These are phyloP conservation scores for Thielaviopsis populi DNA, from an alignment of 2,329 filamentous ascomycete species.

Conservation along the genomic window DNA sequence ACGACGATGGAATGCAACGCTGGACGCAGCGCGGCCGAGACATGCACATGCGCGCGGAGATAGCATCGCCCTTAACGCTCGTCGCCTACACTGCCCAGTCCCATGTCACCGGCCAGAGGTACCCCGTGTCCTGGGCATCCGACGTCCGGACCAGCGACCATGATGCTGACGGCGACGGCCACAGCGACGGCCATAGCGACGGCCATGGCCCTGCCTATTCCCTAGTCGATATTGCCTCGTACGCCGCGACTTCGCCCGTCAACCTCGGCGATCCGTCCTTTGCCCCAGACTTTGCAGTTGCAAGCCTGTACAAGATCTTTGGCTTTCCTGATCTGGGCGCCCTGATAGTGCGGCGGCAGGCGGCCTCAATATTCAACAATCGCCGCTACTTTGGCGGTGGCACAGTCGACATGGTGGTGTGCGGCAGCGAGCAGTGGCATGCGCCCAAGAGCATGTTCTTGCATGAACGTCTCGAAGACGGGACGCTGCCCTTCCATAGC, in stretches of 20 bases:
- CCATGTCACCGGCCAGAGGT: constrained; percentile 51
- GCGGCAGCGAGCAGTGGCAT: constrained; percentile 25
- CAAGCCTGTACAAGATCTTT: constrained; percentile 53
- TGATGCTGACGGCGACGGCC: constrained; percentile 12
- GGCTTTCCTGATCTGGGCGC: constrained; percentile 51
- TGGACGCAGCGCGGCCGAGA: constrained; percentile 25
- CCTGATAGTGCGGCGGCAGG: constrained; percentile 40
- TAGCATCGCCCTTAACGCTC: constrained; percentile 20
- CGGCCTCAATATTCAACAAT: constrained; percentile 38
- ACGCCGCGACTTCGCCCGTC: constrained; percentile 46
- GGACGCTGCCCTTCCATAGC: constrained; percentile 49
- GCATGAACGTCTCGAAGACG: constrained; percentile 51
- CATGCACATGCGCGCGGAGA: constrained; percentile 22
- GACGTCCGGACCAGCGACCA: constrained; percentile 22
- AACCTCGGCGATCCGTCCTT: constrained; percentile 34
- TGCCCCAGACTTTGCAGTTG: constrained; percentile 45
- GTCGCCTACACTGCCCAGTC: constrained; percentile 57
- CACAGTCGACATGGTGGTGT: constrained; percentile 40
- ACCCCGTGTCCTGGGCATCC: constrained; percentile 42
- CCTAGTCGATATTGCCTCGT: constrained; percentile 47
- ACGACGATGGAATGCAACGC: constrained; percentile 36
- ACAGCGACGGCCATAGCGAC: background rate
- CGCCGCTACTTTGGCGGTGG: constrained; percentile 54
- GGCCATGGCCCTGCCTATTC: constrained; percentile 27
- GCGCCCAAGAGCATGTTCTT: constrained; percentile 27